Evolutionary conservation across 768 basidiomycete species (phyloP), one percentile per base, ranked within the genome.

Genomic region (Mycena filopes): DNA sequence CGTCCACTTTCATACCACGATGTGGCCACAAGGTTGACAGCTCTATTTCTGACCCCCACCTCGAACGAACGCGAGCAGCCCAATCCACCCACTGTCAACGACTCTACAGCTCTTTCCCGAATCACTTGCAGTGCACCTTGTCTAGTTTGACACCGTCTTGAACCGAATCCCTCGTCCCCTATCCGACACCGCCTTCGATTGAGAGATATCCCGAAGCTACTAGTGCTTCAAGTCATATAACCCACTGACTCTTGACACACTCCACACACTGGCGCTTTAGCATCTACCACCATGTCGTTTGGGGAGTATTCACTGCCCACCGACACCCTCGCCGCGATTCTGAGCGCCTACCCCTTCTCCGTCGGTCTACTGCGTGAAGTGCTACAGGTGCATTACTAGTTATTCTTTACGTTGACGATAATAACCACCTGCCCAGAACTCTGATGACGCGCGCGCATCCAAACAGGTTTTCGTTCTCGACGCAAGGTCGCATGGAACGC

Each of bases 381-480:
- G 0, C 26, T 84, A 2, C 83, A 36, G 36, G 36, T 36, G 36
- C 36, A 11, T 3, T 36, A 10, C 36, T 36, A 10, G 11, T 36
- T 36, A 15, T 36, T 36, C 36, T 9, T 5, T 9, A 11, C 15
- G 11, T 9, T 36, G 10, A 10, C 10, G 36, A 36, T 36, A 36
- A 36, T 11, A 11, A 36, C 36, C 36, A 2, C 36, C 36, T 36
- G n/a, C n/a, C n/a, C 36, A 84, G 71, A 86, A 86, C 57, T 82
- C 84, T 0, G 83, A 86, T 47, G 85, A 86, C 69, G 83, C 84
- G 0, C 72, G 76, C n/a, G 85, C 57, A 40, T 60, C 60, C 33
- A 33, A 56, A 28, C 58, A 86, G 82, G 70, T 78, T 0, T 83
- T 86, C 62, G 71, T 83, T 3, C 73, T 85, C 15, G 85, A 86